Conservation (phyloP, 331 rosid species). For the Stylosanthes scabra region DNA sequence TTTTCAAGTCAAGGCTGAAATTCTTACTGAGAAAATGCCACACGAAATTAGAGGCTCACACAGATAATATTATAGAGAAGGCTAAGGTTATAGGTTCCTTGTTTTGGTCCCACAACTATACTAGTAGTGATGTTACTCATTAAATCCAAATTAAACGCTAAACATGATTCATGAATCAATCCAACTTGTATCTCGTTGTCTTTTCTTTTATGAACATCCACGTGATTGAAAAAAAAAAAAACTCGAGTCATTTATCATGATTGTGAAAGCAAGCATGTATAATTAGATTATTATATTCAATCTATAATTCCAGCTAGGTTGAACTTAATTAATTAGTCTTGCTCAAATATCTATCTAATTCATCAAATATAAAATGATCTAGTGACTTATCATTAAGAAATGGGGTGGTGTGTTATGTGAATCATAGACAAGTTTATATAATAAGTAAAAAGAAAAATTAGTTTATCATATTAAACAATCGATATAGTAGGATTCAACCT, state of each 20-base stretch:
- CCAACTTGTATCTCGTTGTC: constrained; percentile 22
- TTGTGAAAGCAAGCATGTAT: background rate
- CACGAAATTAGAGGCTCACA: background rate
- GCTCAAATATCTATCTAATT: background rate
- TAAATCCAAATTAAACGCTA: background rate
- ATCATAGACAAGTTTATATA: background rate
- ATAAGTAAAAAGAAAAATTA: background rate
- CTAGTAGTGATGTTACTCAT: background rate
- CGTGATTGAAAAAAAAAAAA: background rate
- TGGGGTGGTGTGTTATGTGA: background rate
- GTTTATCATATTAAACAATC: constrained; percentile 4
- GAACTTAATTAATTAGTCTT: background rate
- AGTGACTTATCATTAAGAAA: background rate
- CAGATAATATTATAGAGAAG: background rate
- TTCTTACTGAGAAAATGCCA: background rate
- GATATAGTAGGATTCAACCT: constrained; percentile 4
- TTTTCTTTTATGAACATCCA: constrained; percentile 13
- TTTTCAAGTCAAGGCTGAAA: background rate
- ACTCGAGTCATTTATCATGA: too few relatives aligned
- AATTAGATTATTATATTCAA: background rate
- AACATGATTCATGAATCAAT: background rate
- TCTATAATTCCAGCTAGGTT: background rate
- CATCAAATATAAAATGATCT: background rate
- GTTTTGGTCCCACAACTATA: background rate
- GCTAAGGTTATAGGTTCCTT: background rate